These are phyloP conservation scores for Fusarium sp. DNA, from an alignment of 2,329 filamentous ascomycete species.

Conservation along the genomic window DNA sequence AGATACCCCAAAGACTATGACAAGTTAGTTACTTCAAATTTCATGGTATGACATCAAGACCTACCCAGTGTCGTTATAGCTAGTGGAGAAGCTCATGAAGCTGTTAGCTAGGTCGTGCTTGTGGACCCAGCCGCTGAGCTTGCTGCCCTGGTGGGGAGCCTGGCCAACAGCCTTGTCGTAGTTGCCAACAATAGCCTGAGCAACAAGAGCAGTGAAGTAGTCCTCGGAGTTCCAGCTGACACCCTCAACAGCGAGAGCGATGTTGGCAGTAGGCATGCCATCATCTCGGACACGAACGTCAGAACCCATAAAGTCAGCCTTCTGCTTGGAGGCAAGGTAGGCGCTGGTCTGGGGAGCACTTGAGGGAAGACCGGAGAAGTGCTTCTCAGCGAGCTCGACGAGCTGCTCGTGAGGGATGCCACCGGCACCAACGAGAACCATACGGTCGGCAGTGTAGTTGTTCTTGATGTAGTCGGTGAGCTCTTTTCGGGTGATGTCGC, in stretches of 20 bases:
- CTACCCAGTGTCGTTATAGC: slow-evolving; percentile 99
- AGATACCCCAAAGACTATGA: slow-evolving; percentile 96
- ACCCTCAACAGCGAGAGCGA: slow-evolving; percentile 98
- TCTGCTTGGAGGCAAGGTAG: slow-evolving; percentile 81
- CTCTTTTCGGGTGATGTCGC: slow-evolving; percentile 91
- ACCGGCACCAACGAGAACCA: slow-evolving; percentile 96
- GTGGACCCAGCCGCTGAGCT: slow-evolving; percentile 94
- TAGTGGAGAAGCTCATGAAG: slow-evolving; percentile 99
- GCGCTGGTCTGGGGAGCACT: slow-evolving; percentile 79
- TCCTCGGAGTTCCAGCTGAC: slow-evolving; percentile 99
- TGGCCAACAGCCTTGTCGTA: slow-evolving; percentile 99
- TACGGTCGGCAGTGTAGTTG: slow-evolving; percentile 99
- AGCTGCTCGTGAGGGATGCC: slow-evolving; percentile 94
- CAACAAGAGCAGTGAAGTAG: slow-evolving; percentile 98
- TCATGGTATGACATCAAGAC: slow-evolving; percentile 40
- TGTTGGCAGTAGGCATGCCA: slow-evolving; percentile 94
- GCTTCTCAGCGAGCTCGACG: slow-evolving; percentile 94
- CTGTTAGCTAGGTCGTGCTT: slow-evolving; percentile 97
- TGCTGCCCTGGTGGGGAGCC: slow-evolving; percentile 96
- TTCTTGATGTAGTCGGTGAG: slow-evolving; percentile 97
- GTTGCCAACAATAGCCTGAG: slow-evolving; percentile 99
- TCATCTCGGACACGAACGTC: slow-evolving; percentile 96
- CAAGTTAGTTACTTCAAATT: slow-evolving; percentile 37
- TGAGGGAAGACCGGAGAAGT: slow-evolving; percentile 84
- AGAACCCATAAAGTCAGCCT: slow-evolving; percentile 95